These are phyloP conservation scores for Leccinum longicurvipes DNA, from an alignment of 768 basidiomycete species.

Conservation along the genomic window DNA sequence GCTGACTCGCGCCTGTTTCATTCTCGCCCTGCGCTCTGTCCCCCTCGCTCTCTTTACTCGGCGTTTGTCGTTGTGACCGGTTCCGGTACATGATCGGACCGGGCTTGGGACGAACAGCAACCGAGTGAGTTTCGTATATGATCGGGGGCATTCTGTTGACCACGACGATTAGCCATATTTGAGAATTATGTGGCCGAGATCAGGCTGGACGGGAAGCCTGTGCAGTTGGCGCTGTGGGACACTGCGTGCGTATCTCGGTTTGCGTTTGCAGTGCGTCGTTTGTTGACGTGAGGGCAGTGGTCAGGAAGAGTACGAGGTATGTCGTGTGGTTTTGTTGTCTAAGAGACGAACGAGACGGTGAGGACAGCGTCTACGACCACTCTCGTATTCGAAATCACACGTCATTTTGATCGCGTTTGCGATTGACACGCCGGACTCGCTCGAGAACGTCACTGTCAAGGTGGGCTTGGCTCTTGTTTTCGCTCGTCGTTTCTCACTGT, in stretches of 20 bases:
- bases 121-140: conserved; percentile 37
- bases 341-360: neutral
- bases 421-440: conserved; percentile 92
- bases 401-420: conserved; percentile 98
- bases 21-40: neutral
- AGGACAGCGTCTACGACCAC: conserved; percentile 79
- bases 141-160: neutral
- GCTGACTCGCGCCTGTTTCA: neutral
- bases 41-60: neutral
- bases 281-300: conserved; percentile 51
- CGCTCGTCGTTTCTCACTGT: too few relatives aligned
- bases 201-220: conserved; percentile 93
- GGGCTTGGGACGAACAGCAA: conserved; percentile 35
- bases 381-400: conserved; percentile 98
- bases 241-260: conserved; percentile 72
- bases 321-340: neutral
- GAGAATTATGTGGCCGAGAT: conserved; percentile 99
- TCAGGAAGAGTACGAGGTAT: conserved; percentile 96
- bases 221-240: conserved; percentile 97
- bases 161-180: conserved; percentile 61
- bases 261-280: neutral
- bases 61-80: neutral
- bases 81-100: neutral
- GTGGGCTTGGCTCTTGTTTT: conserved; percentile 35
- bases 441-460: conserved; percentile 94